Base-by-base conservation (phyloP, 2,329 filamentous ascomycete species). In the Trichoderma koningiopsis region DNA sequence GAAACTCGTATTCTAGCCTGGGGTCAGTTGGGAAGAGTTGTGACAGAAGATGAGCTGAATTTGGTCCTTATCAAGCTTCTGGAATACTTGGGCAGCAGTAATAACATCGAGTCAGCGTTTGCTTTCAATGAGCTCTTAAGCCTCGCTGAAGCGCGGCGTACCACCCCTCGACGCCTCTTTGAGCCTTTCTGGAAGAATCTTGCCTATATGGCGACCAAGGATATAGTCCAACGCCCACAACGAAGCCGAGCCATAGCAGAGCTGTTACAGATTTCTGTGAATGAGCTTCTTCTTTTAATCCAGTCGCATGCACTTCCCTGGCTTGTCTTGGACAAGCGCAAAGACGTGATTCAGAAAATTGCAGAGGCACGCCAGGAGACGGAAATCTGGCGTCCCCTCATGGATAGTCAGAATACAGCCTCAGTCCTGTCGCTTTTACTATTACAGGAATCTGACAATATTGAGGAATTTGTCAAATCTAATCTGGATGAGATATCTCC, bases 131-230 rank as follows among this genome's bases (percentile, higher is more conserved):
- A 97, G 79, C 82, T 97, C 49, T 84, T 91, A 24, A 89, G 89
- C 70, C 84, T 98, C 60, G 91, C 94, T 1, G 86, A 90, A 63
- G 82, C 85, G 59, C 86, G 89, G 52, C 83, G 85, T 3, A 83
- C 88, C 47, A 90, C 88, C 1, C 86, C 90, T 2, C 85, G 86
- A 33, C 88, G 89, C 19, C 82, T 99, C 0, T 90, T 98, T 68
- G 89, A 90, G 68, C 94, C 95, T 0, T 98, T 94, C 78, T 98
- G 95, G 94, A 88, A 89, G 72, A 95, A 88, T 35, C 84, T 99
- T 56, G 94, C 93, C 0, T 91, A 95, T 70, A 87, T 90, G 61
- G 90, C 93, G 2, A 91, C 96, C 33, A 95, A 94, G 77, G 93
- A 97, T 74, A 86, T 98, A 71, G 85, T 91, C 27, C 85, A 87